Percentiles rank a stretch among this genome's conserved stretches.
Conservation (phyloP, 306 rosid genomes). For the Begonia loranthoides region DNA sequence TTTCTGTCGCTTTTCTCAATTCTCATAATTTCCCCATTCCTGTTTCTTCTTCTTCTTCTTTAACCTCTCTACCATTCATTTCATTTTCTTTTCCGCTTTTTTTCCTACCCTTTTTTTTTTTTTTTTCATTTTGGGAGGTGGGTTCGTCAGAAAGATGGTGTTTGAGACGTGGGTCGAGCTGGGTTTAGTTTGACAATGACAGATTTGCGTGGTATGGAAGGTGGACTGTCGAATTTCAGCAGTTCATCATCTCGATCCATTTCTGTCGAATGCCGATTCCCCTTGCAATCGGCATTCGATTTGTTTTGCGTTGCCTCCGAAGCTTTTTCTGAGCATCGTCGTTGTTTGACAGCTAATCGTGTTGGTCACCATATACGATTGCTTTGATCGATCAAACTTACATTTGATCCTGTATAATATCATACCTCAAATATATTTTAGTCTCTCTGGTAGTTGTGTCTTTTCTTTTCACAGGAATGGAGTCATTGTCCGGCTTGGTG, state of each 20-base stretch:
- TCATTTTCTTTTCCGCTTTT: neutral
- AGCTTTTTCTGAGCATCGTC: conserved; percentile 25
- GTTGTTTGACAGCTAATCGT: conserved; percentile 12
- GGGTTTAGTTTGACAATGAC: conserved; percentile 28
- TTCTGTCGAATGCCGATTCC: conserved; percentile 58
- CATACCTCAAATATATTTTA: neutral
- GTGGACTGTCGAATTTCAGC: conserved; percentile 30
- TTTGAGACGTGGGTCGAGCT: conserved; percentile 21
- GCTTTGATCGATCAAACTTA: conserved; percentile 4
- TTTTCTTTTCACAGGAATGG: conserved; percentile 28
- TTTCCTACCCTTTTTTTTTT: neutral
- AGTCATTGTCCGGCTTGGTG: conserved; percentile 22
- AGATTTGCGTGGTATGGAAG: conserved; percentile 28
- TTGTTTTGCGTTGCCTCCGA: conserved; percentile 31
- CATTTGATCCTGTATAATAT: neutral
- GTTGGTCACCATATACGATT: conserved; percentile 15
- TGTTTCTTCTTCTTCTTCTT: neutral
- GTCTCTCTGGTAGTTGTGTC: conserved; percentile 20
- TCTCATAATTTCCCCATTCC: neutral
- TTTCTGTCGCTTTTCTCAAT: neutral
- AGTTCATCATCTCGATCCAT: conserved; percentile 34
- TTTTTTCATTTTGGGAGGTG: conserved; percentile 13
- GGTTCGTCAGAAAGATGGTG: conserved; percentile 26
- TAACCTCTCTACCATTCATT: neutral
- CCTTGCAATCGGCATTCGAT: conserved; percentile 49